Base-by-base conservation (phyloP, 1,284 basidiomycete species). In the Tetrapyrgos nigripes region DNA sequence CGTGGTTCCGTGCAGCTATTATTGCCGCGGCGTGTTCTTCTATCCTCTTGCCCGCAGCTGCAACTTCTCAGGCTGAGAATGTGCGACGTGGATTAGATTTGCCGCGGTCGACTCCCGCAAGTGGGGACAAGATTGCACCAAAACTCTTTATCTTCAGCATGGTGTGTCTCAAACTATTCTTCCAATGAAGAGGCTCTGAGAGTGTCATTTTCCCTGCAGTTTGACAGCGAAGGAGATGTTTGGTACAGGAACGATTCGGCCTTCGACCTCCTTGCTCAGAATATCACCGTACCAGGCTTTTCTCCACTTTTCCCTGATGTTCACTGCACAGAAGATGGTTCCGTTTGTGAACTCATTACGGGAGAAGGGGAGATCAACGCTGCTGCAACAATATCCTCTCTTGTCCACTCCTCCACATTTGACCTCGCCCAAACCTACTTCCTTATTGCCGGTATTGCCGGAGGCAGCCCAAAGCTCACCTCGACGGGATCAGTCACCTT, bases 341-440 rank as follows among this genome's bases (percentile, higher is more conserved):
- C 67, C 3, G 71, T 82, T 44, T 83, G 81, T 59, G 75, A 79
- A 35, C 54, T 77, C 3, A 73, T 72, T 14, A 74, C 73, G 2
- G 74, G 70, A 11, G 69, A 73, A 61, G 71, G 69, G 27, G 80
- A 84, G 66, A 82, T 83, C 65, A 83, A 84, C 63, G 81, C 82
- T 0, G 81, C 81, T 2, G 63, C 74, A 4, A 70, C 76, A 0
- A 70, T 78, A 40, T 67, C 73, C 33, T 73, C 80, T 0, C 66
- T 83, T 40, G 62, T 76, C 4, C 64, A 73, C 33, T 71, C 73
- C 1, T 57, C 70, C 4, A 50, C 67, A 24, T 82, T 84, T 65
- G 70, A 83, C 68, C 70, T 83, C n/a, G 73, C 64, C 1, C 55
- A 67, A 50, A 81, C 81, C 0, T 84, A 83, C 67, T 82, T 81